These are phyloP conservation scores for Chlorella sp. DNA, from an alignment of 139 green algal species.

Conservation along the genomic window DNA sequence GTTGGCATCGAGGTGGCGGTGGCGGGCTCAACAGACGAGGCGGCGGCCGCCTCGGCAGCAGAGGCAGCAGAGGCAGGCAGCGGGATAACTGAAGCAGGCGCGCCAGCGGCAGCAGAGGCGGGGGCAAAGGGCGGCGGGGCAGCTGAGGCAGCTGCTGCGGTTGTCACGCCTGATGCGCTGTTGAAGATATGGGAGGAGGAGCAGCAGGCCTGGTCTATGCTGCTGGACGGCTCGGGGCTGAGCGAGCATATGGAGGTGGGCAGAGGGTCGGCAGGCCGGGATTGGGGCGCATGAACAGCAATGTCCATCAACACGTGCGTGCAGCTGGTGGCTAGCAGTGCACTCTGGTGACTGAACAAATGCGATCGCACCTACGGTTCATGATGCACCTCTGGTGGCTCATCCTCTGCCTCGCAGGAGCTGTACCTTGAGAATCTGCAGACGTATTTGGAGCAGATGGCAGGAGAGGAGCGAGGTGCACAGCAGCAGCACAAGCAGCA, in stretches of 20 bases:
- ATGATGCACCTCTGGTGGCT: too few species aligned
- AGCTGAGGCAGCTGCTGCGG: neutral
- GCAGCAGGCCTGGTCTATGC: slow-evolving; percentile 10
- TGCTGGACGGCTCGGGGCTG: slow-evolving; percentile 35
- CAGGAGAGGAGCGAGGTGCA: neutral
- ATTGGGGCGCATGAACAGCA: too few species aligned
- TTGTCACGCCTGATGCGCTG: neutral
- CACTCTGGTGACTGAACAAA: too few species aligned
- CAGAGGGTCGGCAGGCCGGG: neutral
- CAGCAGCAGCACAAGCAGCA: neutral
- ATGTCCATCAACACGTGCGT: too few species aligned
- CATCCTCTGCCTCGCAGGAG: slow-evolving; percentile 8
- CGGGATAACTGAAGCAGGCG: neutral
- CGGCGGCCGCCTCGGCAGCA: neutral
- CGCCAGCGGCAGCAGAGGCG: too few species aligned
- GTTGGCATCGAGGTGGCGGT: slow-evolving; percentile 4
- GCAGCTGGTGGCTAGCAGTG: too few species aligned
- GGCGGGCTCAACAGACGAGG: neutral
- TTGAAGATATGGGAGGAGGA: slow-evolving; percentile 17
- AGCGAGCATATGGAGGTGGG: slow-evolving; percentile 1
- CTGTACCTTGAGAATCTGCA: slow-evolving; percentile 37
- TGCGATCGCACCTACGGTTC: too few species aligned
- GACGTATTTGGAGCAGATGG: neutral
- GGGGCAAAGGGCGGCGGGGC: neutral
- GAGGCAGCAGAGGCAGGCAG: too few species aligned